phyloP scores from a whole-genome alignment of 257 asterid genomes.

The Haberlea rhodopensis region DNA sequence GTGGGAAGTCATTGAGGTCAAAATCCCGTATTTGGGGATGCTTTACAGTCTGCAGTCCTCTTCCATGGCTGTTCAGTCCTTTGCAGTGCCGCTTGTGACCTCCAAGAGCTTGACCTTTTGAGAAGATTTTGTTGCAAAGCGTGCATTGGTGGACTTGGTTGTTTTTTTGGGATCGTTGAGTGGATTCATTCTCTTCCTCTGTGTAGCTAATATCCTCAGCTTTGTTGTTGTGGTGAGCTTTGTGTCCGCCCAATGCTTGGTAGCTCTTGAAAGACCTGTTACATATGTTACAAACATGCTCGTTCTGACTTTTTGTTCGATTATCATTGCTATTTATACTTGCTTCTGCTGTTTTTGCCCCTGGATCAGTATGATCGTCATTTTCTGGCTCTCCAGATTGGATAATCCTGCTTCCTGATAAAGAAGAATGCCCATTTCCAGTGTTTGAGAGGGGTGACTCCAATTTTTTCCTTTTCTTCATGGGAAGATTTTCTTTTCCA shows the following conservation, averaged over 20 bases:
- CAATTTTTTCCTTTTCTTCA: constrained; percentile 10
- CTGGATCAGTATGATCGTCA: background rate
- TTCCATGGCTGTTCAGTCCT: background rate
- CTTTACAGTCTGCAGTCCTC: background rate
- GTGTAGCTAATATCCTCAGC: background rate
- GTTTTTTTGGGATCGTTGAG: background rate
- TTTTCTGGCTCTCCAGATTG: background rate
- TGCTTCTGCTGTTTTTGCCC: background rate
- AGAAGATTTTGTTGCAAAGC: constrained; percentile 29
- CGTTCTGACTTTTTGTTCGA: background rate
- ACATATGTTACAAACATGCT: constrained; percentile 7
- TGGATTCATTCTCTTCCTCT: background rate
- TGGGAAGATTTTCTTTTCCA: background rate
- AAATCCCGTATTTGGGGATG: constrained; percentile 6
- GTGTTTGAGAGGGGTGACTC: background rate
- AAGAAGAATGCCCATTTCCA: background rate
- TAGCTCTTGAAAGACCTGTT: background rate
- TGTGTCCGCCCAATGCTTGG: constrained; percentile 8
- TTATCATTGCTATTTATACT: background rate
- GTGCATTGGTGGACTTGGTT: constrained; percentile 19
- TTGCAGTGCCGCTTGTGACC: constrained; percentile 44
- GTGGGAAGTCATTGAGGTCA: constrained; percentile 37
- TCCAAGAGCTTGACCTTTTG: constrained; percentile 42
- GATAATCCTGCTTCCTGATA: too few relatives aligned
- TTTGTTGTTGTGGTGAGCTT: constrained; percentile 32